phyloP scores from a whole-genome alignment of 1,284 basidiomycete species.

The Sporisorium graminicola region DNA sequence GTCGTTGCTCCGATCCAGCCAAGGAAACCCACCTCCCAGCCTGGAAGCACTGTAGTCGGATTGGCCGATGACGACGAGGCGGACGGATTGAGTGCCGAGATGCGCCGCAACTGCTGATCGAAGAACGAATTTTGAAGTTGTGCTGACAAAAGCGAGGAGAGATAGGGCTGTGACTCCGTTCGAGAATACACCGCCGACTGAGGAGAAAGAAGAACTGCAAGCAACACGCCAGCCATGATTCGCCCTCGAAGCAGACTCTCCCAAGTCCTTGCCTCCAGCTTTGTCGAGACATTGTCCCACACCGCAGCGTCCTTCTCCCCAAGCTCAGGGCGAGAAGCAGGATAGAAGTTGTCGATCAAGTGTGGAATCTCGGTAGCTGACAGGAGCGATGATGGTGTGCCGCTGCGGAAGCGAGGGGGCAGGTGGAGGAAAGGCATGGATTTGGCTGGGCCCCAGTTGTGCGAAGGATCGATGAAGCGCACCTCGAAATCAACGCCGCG shows the following conservation, averaged over 20 bases:
- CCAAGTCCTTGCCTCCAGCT: conserved; percentile 47
- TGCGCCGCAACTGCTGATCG: conserved; percentile 43
- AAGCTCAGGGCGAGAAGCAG: conserved; percentile 43
- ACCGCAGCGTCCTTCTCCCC: conserved; percentile 26
- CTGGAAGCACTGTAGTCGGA: conserved; percentile 46
- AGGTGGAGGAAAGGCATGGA: conserved; percentile 58
- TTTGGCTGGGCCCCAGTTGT: conserved; percentile 57
- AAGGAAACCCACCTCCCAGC: conserved; percentile 54
- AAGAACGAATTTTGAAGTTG: conserved; percentile 40
- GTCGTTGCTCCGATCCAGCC: conserved; percentile 45
- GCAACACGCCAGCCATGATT: conserved; percentile 47
- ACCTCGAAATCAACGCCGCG: conserved; percentile 49
- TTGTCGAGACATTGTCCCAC: conserved; percentile 16
- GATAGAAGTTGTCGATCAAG: conserved; percentile 54
- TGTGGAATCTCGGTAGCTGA: conserved; percentile 36
- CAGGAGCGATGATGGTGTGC: conserved; percentile 31
- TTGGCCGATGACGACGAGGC: conserved; percentile 28
- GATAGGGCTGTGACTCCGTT: conserved; percentile 25
- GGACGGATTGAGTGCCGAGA: conserved; percentile 43
- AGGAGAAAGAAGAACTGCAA: conserved; percentile 37
- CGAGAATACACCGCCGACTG: conserved; percentile 27
- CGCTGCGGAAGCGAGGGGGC: conserved; percentile 28
- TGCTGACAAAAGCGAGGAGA: conserved; percentile 35
- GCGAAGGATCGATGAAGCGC: conserved; percentile 45
- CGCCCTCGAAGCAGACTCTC: conserved; percentile 36